Conservation (phyloP, 225 moss, liverwort and hornwort species). For the Bryum argenteum region DNA sequence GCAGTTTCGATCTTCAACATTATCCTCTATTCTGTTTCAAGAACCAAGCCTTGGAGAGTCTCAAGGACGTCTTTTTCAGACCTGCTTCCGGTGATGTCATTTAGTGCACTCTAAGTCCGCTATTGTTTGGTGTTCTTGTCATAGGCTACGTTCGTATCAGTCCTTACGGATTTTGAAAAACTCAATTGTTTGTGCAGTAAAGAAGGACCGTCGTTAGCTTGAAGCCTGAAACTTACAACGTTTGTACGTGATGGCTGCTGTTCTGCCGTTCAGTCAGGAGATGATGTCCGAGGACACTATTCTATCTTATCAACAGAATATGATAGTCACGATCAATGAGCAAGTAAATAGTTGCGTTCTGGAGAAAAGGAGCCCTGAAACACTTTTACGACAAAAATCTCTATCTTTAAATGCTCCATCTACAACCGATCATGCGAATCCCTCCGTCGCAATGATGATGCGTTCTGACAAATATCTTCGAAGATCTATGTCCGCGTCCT, state of each 20-base stretch:
- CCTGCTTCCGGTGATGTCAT: background rate
- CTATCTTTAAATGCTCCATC: background rate
- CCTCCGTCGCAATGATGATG: background rate
- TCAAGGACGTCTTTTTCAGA: background rate
- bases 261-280: slow-evolving; percentile 1
- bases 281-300: slow-evolving; percentile 10
- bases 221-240: background rate
- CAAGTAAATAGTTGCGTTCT: background rate
- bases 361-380: slow-evolving; percentile 9
- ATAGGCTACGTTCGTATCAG: background rate
- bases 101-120: background rate
- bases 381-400: slow-evolving; percentile 9
- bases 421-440: background rate
- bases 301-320: background rate
- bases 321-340: background rate
- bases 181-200: background rate
- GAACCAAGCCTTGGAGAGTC: slow-evolving; percentile 1
- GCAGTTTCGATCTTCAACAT: background rate
- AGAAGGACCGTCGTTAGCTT: background rate
- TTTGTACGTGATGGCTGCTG: background rate
- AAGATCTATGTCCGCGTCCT: slow-evolving; percentile 10
- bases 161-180: background rate
- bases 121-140: background rate
- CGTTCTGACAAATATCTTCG: background rate
- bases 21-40: background rate